Evolutionary conservation across 805 yeast species (phyloP).

Genomic region (Kluyveromyces starmeri): DNA sequence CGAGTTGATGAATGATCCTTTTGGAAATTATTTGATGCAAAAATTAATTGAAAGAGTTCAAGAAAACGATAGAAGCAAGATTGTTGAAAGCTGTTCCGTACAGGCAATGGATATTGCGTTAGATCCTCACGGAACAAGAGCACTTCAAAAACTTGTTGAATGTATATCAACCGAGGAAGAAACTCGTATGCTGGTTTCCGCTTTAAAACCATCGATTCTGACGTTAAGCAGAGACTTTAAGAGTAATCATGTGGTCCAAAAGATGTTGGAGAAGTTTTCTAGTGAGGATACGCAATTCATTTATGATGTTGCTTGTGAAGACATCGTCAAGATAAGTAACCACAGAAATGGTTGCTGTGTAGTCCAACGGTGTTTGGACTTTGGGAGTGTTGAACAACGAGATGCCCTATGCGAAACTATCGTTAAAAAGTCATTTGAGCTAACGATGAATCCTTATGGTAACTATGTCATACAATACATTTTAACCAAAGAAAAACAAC

Average conservation of each 20-base stretch:
- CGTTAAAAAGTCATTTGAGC: constrained; percentile 54
- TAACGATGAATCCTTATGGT: constrained; percentile 90
- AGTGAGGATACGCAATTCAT: constrained; percentile 76
- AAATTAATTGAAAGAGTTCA: constrained; percentile 74
- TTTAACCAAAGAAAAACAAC: constrained; percentile 36
- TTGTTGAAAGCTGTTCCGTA: constrained; percentile 65
- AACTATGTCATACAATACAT: constrained; percentile 96
- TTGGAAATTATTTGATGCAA: constrained; percentile 94
- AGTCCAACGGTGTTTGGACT: constrained; percentile 87
- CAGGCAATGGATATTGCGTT: constrained; percentile 72
- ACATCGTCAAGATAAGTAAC: constrained; percentile 77
- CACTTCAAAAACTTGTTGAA: constrained; percentile 86
- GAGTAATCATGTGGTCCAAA: constrained; percentile 95
- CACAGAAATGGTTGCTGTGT: constrained; percentile 98
- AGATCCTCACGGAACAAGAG: constrained; percentile 94
- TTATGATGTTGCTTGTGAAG: constrained; percentile 69
- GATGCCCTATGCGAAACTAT: constrained; percentile 56
- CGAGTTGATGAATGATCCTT: constrained; percentile 89
- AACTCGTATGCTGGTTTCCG: constrained; percentile 48
- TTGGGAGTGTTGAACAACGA: constrained; percentile 67
- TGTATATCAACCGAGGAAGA: constrained; percentile 67
- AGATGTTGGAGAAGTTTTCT: constrained; percentile 66
- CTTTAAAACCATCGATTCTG: constrained; percentile 65
- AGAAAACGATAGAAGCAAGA: constrained; percentile 55
- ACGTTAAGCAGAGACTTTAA: constrained; percentile 78